Evolutionary conservation across 805 yeast species (phyloP), one percentile per base, ranked within the genome.

Genomic region (Cephaloascus albidus): DNA sequence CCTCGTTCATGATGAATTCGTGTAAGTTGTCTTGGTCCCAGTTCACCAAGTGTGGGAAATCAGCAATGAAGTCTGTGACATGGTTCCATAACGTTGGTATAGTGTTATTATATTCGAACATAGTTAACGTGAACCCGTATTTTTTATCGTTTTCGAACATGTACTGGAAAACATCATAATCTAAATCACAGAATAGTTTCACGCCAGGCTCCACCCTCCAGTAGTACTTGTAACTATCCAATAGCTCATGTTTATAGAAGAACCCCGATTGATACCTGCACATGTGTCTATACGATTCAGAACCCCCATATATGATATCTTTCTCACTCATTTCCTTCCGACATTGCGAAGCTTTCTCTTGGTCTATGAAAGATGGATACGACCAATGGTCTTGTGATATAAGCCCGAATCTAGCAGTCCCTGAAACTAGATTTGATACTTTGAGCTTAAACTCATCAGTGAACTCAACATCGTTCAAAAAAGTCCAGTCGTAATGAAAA

Each of bases 151-250:
- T 64, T 18, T 60, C 70, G 15, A 72, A 61, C 80, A 84, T 70
- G 47, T 62, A 64, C 39, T 60, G 65, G 61, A 84, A 84, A 18
- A 80, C 72, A 52, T 83, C 90, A 42, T 72, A 64, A 43, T 74
- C 65, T 18, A 80, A 60, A 54, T 81, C 81, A 63, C 90, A 83
- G 45, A 55, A 68, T 39, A 77, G 61, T 36, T 68, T 61, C 38
- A 79, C 75, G 37, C 78, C 81, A 10, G 88, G 87, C 58, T 82
- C 90, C 33, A 83, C 81, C 43, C 90, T 65, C 90, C 89, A 82
- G 53, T 77, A 81, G 54, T 77, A 85, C 35, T 71, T 74, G 57
- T 80, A 81, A n/a, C 70, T 65, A 38, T 61, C 54, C 55, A 85
- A 55, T 37, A 78, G 60, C 37, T 72, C 71, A 52, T 81, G 82